These are phyloP conservation scores for Chrysopogon serrulatus DNA, from an alignment of 176 grass and related monocot genomes.

Conservation along the genomic window DNA sequence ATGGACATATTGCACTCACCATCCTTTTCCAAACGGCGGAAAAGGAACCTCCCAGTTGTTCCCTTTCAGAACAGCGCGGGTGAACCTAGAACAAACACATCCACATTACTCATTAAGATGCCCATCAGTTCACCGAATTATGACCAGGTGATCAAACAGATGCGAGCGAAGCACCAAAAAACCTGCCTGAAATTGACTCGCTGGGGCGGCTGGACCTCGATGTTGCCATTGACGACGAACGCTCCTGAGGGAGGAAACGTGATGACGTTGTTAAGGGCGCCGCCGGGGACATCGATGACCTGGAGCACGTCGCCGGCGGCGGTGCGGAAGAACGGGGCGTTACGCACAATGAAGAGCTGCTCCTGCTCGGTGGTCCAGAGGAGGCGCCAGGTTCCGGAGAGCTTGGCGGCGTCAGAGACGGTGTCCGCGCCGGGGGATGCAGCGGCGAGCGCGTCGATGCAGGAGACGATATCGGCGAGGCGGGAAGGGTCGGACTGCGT, in stretches of 20 bases:
- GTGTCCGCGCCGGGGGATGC: conserved; percentile 35
- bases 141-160: too few relatives aligned
- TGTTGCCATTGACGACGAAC: conserved; percentile 68
- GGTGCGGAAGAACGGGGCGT: conserved; percentile 67
- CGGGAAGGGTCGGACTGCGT: conserved; percentile 60
- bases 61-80: conserved; percentile 59
- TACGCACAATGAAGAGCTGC: conserved; percentile 94
- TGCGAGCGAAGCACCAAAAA: neutral
- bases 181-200: conserved; percentile 80
- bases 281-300: conserved; percentile 66
- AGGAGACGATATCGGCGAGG: conserved; percentile 69
- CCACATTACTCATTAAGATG: neutral
- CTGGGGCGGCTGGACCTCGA: conserved; percentile 72
- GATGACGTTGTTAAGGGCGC: conserved; percentile 82
- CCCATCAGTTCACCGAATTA: neutral
- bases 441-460: conserved; percentile 58
- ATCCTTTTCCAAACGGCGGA: conserved; percentile 86
- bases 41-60: conserved; percentile 77
- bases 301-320: conserved; percentile 86
- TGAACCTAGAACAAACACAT: conserved; percentile 51
- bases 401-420: conserved; percentile 35
- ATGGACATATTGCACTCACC: conserved; percentile 47
- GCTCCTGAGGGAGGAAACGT: conserved; percentile 80
- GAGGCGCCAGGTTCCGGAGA: conserved; percentile 84
- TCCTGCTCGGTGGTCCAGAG: conserved; percentile 96